Base-by-base conservation (phyloP, 1,284 basidiomycete genomes). In the Dichomitus squalens region DNA sequence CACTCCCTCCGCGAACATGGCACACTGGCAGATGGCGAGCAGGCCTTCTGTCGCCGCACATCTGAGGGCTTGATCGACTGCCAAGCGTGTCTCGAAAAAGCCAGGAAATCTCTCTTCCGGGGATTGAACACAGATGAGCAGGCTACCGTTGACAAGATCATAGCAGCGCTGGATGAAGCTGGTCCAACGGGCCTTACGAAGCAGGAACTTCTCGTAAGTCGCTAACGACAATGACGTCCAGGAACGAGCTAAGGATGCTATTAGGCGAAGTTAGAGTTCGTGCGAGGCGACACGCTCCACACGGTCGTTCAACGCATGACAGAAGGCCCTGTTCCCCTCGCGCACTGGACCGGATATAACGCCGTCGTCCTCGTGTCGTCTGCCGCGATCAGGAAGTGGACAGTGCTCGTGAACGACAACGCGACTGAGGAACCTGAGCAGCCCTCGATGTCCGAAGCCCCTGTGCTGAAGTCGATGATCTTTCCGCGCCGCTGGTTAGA, bases 401-500 rank as follows among this genome's bases (percentile, higher is more conserved):
- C 83, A 0, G 81, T 90, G 29, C 67, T 73, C 6, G 72, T 85
- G n/a, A 80, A 77, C 3, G 72, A 20, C 29, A 21, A 29, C 29
- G 43, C 23, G 9, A 35, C 6, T 14, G 43, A 39, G 4, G 38
- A 39, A 23, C 16, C 48, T 35, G 48, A 31, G 11, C 36, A 21
- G 5, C 39, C 35, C 21, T 40, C 52, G 16, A 25, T 20, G 44
- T 25, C 35, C 20, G 12, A 12, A 23, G 11, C n/a, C 21, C 46
- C 29, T 39, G 52, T 14, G 25, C 25, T 11, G 48, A 63, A 72
- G 21, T 74, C 68, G 35, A 74, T 80, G 59, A 63, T 84, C 8
- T 78, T 84, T 55, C 91, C 92, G 31, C 79, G 91, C 43, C 81
- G 89, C 23, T 95, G 93, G 93, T 70, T 90, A 39, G 87, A 92